A percentile compares a stretch with the other conserved stretches of the same genome.
Conservation (phyloP, 2,329 filamentous ascomycete species). For the Beauveria pseudobassiana region DNA sequence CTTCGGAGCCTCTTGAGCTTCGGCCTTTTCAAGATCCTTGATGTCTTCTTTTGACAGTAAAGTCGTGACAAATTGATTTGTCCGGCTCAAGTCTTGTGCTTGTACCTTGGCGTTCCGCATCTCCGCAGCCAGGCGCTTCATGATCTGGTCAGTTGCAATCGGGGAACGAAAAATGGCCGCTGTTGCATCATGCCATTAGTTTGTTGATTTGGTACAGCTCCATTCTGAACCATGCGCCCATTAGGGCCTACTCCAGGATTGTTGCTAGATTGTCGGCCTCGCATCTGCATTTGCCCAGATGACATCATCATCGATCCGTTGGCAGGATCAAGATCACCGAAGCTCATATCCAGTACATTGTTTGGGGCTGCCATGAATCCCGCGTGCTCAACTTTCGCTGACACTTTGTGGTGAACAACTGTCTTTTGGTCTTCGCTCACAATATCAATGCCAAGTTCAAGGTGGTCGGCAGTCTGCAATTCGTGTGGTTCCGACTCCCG, state of each 20-base stretch:
- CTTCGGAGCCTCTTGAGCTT: constrained; percentile 41
- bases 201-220: constrained; percentile 37
- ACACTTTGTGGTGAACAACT: constrained; percentile 96
- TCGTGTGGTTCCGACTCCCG: constrained; percentile 94
- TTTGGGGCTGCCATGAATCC: constrained; percentile 69
- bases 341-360: constrained; percentile 81
- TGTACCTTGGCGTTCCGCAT: constrained; percentile 86
- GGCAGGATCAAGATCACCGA: constrained; percentile 81
- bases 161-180: constrained; percentile 82
- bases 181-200: constrained; percentile 60
- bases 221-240: constrained; percentile 51
- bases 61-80: constrained; percentile 71
- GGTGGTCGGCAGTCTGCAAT: constrained; percentile 79
- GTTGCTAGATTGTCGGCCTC: constrained; percentile 63
- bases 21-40: constrained; percentile 49
- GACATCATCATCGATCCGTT: constrained; percentile 66
- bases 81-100: constrained; percentile 74
- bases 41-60: constrained; percentile 66
- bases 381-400: constrained; percentile 91
- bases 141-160: constrained; percentile 88
- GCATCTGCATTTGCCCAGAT: constrained; percentile 60
- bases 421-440: constrained; percentile 98
- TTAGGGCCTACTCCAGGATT: constrained; percentile 56
- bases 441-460: constrained; percentile 96
- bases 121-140: constrained; percentile 63